Base-by-base conservation (phyloP, 805 yeast species). In the Limtongozyma cylindracea region DNA sequence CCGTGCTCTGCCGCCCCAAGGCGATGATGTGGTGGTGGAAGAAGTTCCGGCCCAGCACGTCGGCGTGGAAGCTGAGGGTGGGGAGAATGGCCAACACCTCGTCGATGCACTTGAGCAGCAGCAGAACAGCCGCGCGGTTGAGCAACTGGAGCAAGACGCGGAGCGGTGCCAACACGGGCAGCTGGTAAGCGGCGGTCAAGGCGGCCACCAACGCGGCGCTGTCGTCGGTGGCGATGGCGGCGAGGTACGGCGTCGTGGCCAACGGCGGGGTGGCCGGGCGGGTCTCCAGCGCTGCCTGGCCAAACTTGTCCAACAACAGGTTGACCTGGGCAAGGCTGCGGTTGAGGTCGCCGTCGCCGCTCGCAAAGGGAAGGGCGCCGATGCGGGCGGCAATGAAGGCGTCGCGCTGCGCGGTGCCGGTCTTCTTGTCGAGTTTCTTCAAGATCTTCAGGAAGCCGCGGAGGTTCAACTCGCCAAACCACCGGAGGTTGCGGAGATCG, bases 401-500 rank as follows among this genome's bases (percentile, higher is more conserved):
- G 24, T 51, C 51, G 31, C 45, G 47, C 25, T 49, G 49, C 25
- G 45, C 35, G 25, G 29, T 36, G 10, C 49, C 43, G 25, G 47
- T 35, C 40, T 78, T 78, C 49, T 84, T 84, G 43, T 84, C 95
- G 33, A 82, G 53, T 37, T 82, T 82, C 47, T 82, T 82, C 37
- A 84, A 51, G 30, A 84, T 84, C 47, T 82, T 82, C 24, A 67
- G 60, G 33, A 80, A 74, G 0, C 93, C 96, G 28, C 91, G 65
- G 37, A 72, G 76, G 49, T 82, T 82, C 34, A 82, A 61, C 37
- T 84, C 95, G 12, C 91, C 91, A 41, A 62, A 82, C 93, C 95
- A 84, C 41, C 76, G 80, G 38, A 82, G 52, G 42, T 80, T 80
- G 25, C 94, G 56, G 28, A 73, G 62, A 27, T 65, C 64, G 10